Base-by-base conservation (phyloP, 176 grass and related monocot species). In the Aegilops bicornis region DNA sequence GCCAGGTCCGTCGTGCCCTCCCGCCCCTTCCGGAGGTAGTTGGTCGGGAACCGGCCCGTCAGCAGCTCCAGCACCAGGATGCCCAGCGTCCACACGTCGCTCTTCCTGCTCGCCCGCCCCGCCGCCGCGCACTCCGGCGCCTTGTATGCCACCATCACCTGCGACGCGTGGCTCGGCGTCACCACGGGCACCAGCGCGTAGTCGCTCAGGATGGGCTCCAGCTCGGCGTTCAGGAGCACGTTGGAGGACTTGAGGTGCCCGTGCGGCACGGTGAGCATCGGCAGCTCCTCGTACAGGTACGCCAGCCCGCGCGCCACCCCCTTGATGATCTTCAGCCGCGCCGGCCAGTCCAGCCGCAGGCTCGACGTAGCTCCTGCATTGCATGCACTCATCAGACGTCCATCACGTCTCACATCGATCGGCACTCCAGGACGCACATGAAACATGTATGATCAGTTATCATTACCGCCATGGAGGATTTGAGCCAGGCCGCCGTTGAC, bases 181-280 rank as follows among this genome's bases (percentile, higher is more conserved):
- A 98, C 75, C 68, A 96, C 85, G 1, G 96, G 96, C 0, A 91
- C 62, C 33, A 98, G 88, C 62, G 93, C 90, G 25, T 98, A 98
- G 88, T 98, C 96, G 63, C 84, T 91, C 2, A 98, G 92, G 35
- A 88, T 12, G n/a, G 96, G 92, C 86, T 94, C 90, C 59, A 86
- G 85, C 3, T 43, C 45, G 13, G 88, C 88, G 48, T 90, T 54
- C 25, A 98, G 88, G 42, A 98, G 90, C 17, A 98, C 90, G 39
- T 98, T 98, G 3, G 96, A 93, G 62, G 94, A 95, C 87, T 98
- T 98, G 63, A 98, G 94, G 79, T 98, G 96, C n/a, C 96, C 96
- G 56, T 98, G 96, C 10, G 96, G 93, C 20, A 96, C 88, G 5
- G 71, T 89, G 25, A 98, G 86, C 91, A 87, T 91, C 10, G 93